Base-by-base conservation (phyloP, 169 alveolate genomes). In the Sarcocystis neurona region DNA sequence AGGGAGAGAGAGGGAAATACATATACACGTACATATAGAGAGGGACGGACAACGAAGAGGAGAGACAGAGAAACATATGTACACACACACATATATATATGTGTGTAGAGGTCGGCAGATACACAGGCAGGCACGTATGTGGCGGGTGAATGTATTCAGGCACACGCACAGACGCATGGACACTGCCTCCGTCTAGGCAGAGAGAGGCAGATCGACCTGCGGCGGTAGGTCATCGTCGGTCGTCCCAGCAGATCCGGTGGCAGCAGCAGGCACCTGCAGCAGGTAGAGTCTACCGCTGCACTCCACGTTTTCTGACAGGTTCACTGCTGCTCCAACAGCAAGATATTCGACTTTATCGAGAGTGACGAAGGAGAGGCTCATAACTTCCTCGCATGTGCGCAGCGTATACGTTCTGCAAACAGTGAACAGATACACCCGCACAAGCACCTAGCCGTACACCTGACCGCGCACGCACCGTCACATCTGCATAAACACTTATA, bases 331-430 rank as follows among this genome's bases (percentile, higher is more conserved):
- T 0, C 90, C 90, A 0, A 70, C 86, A 15, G 86, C 79, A 37
- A 86, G 58, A 48, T 47, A 46, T 66, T 86, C 90, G 23, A 72
- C 47, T 34, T 32, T 66, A 39, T 86, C 90, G 44, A 86, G 46
- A 15, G 32, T 4, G 23, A 86, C 79, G 63, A 86, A 86, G 68
- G 79, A 44, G 2, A 74, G 47, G 18, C 85, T 70, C 63, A 50
- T 70, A 5, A 86, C 85, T 50, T 50, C 90, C 58, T 86, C 90
- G 75, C 90, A 86, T 0, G 90, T 79, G 12, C 85, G 41, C 60
- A 86, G 39, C 48, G 79, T 58, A 58, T 47, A 86, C 3, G 82
- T 6, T 5, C 82, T 72, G 53, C 47, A 72, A 18, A 10, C 60
- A 50, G 60, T 10, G 18, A 18, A 8, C 60, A 50, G 18, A 50